These are phyloP conservation scores for Lathyrus sativus DNA, from an alignment of 306 rosid genomes.

Conservation along the genomic window DNA sequence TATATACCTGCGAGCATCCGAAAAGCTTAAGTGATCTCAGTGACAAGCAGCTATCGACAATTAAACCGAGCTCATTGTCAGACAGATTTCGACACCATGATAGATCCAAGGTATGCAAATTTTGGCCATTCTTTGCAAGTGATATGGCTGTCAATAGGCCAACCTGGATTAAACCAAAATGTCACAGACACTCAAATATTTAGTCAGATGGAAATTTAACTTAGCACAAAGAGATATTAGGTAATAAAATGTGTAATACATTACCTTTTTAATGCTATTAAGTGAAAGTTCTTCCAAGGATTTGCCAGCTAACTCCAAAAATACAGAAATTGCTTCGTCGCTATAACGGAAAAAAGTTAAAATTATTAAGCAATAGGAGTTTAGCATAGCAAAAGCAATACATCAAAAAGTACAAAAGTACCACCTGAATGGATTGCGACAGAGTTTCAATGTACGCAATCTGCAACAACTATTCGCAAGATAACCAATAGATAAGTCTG, in stretches of 20 bases:
- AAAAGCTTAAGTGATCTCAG: constrained; percentile 66
- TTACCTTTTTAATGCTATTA: constrained; percentile 71
- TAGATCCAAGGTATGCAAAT: constrained; percentile 70
- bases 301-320: constrained; percentile 62
- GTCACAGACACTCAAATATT: constrained; percentile 35
- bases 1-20: constrained; percentile 84
- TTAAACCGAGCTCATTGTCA: constrained; percentile 66
- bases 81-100: constrained; percentile 82
- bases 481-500: constrained; percentile 60
- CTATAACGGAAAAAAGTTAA: constrained; percentile 44
- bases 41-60: constrained; percentile 75
- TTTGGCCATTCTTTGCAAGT: constrained; percentile 55
- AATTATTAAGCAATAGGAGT: constrained; percentile 19
- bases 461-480: constrained; percentile 64
- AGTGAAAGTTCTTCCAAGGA: constrained; percentile 70
- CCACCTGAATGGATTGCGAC: constrained; percentile 75
- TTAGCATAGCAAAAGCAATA: constrained; percentile 5
- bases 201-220: not conserved
- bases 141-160: constrained; percentile 57
- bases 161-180: constrained; percentile 57
- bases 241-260: constrained; percentile 11
- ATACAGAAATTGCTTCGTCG: constrained; percentile 87
- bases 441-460: constrained; percentile 61
- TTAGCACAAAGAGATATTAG: not conserved
- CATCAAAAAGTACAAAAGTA: not conserved